phyloP scores from a whole-genome alignment of 208 protist species.

The Wallacemonas rigidus region DNA sequence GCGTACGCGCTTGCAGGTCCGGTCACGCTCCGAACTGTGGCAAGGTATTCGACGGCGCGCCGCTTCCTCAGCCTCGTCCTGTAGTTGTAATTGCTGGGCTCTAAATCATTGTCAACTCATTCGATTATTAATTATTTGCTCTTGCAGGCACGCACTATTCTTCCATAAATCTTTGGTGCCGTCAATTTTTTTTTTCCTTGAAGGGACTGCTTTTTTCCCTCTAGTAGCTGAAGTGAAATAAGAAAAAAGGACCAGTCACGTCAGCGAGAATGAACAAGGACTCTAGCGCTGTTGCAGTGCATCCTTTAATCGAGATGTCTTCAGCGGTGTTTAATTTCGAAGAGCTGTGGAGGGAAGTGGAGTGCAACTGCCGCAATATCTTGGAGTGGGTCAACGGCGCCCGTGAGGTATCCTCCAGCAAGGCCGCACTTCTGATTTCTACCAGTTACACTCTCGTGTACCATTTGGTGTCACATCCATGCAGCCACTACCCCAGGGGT shows the following conservation, averaged over 20 bases:
- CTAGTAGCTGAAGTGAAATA: neutral
- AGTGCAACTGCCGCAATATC: slow-evolving; percentile 30
- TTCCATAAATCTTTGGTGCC: too few relatives aligned
- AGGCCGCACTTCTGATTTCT: neutral
- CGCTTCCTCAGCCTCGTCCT: too few relatives aligned
- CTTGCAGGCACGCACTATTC: too few relatives aligned
- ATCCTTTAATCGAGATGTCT: slow-evolving; percentile 12
- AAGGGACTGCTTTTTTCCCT: neutral
- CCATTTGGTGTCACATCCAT: slow-evolving; percentile 51
- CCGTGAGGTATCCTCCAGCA: neutral
- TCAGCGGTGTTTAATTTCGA: slow-evolving; percentile 37
- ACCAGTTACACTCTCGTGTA: slow-evolving; percentile 42
- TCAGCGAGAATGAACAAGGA: neutral
- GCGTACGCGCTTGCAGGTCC: too few relatives aligned
- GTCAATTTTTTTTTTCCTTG: slow-evolving; percentile 13
- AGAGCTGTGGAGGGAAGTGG: slow-evolving; percentile 34
- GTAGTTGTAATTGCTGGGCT: too few relatives aligned
- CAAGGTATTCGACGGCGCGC: too few relatives aligned
- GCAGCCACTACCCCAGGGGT: slow-evolving; percentile 32
- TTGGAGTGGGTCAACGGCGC: slow-evolving; percentile 30
- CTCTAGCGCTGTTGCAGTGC: neutral
- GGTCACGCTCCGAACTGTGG: too few relatives aligned
- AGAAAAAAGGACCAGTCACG: neutral
- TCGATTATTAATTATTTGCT: too few relatives aligned
- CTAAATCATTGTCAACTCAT: too few relatives aligned